These are phyloP conservation scores for Colletotrichum orbiculare DNA, from an alignment of 2,329 filamentous ascomycete species.

Conservation along the genomic window DNA sequence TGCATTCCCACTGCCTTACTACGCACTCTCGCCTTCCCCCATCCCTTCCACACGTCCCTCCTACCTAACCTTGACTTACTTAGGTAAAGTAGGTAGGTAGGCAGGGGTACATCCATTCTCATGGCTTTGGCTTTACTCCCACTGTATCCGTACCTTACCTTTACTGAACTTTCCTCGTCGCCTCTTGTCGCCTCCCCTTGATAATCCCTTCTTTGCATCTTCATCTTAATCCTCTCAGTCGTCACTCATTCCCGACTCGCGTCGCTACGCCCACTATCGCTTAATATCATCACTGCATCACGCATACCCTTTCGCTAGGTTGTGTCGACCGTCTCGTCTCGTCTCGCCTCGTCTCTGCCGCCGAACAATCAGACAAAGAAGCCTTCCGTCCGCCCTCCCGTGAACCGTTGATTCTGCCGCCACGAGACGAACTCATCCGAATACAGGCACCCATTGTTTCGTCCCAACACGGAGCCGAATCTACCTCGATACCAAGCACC, in stretches of 20 bases:
- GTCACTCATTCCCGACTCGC: conserved; percentile 28
- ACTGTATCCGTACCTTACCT: not conserved
- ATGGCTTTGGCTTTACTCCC: conserved; percentile 16
- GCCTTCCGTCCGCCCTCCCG: not conserved
- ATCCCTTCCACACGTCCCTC: conserved; percentile 20
- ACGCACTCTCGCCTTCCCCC: conserved; percentile 13
- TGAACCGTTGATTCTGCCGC: conserved; percentile 1
- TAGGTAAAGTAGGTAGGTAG: too few relatives aligned
- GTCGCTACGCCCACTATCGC: conserved; percentile 21
- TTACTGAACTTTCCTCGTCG: too few relatives aligned
- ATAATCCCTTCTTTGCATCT: not conserved
- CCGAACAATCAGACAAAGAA: not conserved
- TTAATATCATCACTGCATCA: conserved; percentile 12
- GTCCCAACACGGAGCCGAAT: conserved; percentile 24
- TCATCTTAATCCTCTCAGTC: conserved; percentile 12
- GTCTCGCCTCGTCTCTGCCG: not conserved
- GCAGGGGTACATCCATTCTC: conserved; percentile 11
- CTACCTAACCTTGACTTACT: too few relatives aligned
- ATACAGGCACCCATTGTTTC: conserved; percentile 4
- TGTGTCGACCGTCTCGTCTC: not conserved
- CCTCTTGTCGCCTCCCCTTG: not conserved
- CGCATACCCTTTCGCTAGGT: conserved; percentile 16
- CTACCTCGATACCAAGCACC: not conserved
- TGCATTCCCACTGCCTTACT: conserved; percentile 23
- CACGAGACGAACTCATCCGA: conserved; percentile 19